Conservation (phyloP, 257 asterid species). For the Cinchona pubescens region DNA sequence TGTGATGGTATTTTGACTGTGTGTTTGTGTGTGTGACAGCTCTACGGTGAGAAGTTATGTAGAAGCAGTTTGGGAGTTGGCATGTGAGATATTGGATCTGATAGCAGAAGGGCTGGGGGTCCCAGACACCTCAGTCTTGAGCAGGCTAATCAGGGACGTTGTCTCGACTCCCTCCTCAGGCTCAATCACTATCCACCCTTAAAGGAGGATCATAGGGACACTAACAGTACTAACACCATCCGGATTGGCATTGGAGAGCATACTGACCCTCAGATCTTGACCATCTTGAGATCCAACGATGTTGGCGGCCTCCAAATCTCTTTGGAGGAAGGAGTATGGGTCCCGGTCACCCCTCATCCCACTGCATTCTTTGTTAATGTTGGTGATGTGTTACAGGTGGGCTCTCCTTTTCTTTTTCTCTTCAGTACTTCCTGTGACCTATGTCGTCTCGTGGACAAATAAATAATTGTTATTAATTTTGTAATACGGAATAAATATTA, state of each 20-base stretch:
- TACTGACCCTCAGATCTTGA: conserved; percentile 88
- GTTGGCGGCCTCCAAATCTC: conserved; percentile 63
- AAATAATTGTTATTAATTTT: too few relatives aligned
- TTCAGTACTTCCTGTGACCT: too few relatives aligned
- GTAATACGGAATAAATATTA: too few relatives aligned
- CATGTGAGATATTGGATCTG: conserved; percentile 62
- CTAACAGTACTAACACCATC: not conserved
- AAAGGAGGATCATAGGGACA: not conserved
- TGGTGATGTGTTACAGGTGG: conserved; percentile 76
- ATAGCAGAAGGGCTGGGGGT: conserved; percentile 49
- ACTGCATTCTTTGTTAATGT: conserved; percentile 53
- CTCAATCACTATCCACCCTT: conserved; percentile 64
- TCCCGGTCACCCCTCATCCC: conserved; percentile 52
- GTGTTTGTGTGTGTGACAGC: conserved; percentile 29
- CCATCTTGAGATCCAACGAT: conserved; percentile 57
- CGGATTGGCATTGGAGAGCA: conserved; percentile 78
- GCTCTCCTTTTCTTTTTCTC: not conserved
- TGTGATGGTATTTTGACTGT: not conserved
- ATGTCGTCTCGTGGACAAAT: too few relatives aligned
- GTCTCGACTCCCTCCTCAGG: conserved; percentile 63
- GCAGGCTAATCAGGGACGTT: conserved; percentile 42
- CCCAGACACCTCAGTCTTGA: conserved; percentile 35
- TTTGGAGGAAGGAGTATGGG: conserved; percentile 54
- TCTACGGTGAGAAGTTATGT: conserved; percentile 51
- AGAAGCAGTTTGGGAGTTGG: conserved; percentile 52